Base-by-base conservation (phyloP, 1,139 yeast species). In the Debaryomyces udenii region DNA sequence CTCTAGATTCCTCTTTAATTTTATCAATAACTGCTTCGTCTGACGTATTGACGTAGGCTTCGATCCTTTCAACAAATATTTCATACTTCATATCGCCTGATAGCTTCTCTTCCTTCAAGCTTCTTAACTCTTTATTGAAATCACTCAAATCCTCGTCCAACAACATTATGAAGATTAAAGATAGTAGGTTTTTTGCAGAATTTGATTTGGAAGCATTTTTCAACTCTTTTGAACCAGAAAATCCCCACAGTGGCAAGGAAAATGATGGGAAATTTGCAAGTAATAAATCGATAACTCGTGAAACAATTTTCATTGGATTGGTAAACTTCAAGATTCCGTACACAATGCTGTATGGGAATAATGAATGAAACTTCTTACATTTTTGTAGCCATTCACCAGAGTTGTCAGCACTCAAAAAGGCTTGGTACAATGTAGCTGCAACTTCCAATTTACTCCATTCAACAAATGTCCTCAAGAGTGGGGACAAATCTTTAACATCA, bases 401-500 rank as follows among this genome's bases (percentile, higher is more conserved):
- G 48, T 80, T 80, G 58, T 91, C 97, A 43, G 80, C 85, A 1
- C 93, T 91, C 31, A 91, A 68, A 53, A 90, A 84, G 34, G 85
- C 55, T 50, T 87, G 90, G 60, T 88, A 89, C 3, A 90, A 64
- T 0, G 96, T 84, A 0, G 96, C 88, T 0, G 96, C 88, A 16
- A 88, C 66, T 56, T 90, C 94, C 16, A 90, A 77, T 44, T 87
- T 81, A 47, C 85, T 78, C 89, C 96, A 85, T 48, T 87, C 88
- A 32, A 88, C 72, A 48, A 90, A 85, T 34, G 86, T 78, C 48
- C 72, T 72, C 39, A 90, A 68, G 37, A 85, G 70, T 1, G 86
- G 84, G 3, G 93, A 80, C 40, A 89, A 68, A n/a, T 84, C 79
- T 18, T 66, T 65, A n/a, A 86, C 73, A 15, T 68, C 68, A 1